These are phyloP conservation scores for Colletotrichum sp. DNA, from an alignment of 2,329 filamentous ascomycete genomes.

Conservation along the genomic window DNA sequence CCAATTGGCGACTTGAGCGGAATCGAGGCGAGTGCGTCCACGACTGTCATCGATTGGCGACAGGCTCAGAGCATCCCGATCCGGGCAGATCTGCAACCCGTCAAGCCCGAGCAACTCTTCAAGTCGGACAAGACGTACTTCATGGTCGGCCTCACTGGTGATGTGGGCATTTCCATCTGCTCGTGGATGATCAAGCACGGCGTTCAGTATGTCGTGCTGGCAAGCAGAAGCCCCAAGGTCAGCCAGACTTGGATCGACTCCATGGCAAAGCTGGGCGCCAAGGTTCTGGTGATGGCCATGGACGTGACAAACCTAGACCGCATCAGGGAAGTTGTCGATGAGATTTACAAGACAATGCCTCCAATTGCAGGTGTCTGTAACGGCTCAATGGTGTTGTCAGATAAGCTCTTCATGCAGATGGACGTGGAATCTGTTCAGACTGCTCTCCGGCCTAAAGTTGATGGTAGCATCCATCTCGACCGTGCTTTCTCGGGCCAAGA, in stretches of 20 bases:
- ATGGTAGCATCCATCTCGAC: conserved; percentile 34
- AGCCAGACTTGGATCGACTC: conserved; percentile 21
- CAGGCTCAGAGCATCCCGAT: not conserved
- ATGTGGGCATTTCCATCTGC: conserved; percentile 37
- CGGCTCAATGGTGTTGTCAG: conserved; percentile 38
- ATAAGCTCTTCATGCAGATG: conserved; percentile 35
- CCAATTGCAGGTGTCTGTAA: conserved; percentile 40
- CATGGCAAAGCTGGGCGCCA: conserved; percentile 9
- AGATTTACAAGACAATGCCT: conserved; percentile 35
- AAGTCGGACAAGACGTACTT: conserved; percentile 31
- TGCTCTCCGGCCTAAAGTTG: conserved; percentile 38
- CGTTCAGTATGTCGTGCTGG: conserved; percentile 36
- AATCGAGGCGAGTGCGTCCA: not conserved
- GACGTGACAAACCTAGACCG: conserved; percentile 22
- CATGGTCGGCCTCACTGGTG: conserved; percentile 33
- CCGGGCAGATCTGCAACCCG: not conserved
- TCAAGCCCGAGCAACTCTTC: conserved; percentile 15
- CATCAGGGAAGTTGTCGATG: not conserved
- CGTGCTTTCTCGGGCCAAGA: conserved; percentile 27
- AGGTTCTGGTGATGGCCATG: conserved; percentile 19
- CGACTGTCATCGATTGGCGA: not conserved
- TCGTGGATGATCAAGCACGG: conserved; percentile 40
- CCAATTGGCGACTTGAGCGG: not conserved
- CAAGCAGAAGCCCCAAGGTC: conserved; percentile 37
- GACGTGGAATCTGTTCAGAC: conserved; percentile 29